phyloP scores from a whole-genome alignment of 176 grass and related monocot species.

The Eremochloa ophiuroides region DNA sequence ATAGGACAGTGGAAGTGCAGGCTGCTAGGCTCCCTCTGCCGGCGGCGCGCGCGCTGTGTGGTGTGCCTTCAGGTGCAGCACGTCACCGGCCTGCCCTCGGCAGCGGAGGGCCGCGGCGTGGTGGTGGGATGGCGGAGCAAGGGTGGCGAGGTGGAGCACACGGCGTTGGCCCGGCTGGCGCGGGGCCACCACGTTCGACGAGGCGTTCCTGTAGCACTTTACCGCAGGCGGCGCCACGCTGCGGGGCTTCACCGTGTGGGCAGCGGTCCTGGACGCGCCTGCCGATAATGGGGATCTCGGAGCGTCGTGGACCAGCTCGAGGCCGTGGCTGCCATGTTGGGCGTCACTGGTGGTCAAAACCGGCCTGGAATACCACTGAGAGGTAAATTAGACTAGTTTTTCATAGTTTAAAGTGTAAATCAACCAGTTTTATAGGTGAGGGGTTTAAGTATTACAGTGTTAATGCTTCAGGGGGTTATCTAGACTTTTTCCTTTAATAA shows the following conservation, averaged over 20 bases:
- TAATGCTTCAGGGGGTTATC: too few relatives aligned
- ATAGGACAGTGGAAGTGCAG: conserved; percentile 57
- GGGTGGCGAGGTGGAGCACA: conserved; percentile 73
- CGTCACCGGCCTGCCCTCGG: conserved; percentile 47
- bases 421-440: too few relatives aligned
- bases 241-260: conserved; percentile 67
- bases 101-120: conserved; percentile 43
- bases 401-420: too few relatives aligned
- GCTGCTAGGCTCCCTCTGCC: conserved; percentile 41
- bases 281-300: conserved; percentile 55
- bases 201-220: conserved; percentile 78
- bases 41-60: conserved; percentile 49
- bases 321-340: too few relatives aligned
- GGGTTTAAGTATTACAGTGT: too few relatives aligned
- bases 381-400: too few relatives aligned
- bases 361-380: too few relatives aligned
- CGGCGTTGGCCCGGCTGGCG: conserved; percentile 38
- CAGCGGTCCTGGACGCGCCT: conserved; percentile 51
- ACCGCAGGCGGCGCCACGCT: conserved; percentile 40
- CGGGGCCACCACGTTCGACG: conserved; percentile 56
- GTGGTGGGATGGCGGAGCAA: conserved; percentile 77
- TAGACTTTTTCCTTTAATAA: too few relatives aligned
- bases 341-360: too few relatives aligned
- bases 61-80: conserved; percentile 88
- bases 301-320: conserved; percentile 67